A percentile compares a stretch with the other conserved stretches of the same genome.
These are phyloP conservation scores for Apiosordaria backusii DNA, from an alignment of 495 filamentous ascomycete genomes.

Conservation along the genomic window DNA sequence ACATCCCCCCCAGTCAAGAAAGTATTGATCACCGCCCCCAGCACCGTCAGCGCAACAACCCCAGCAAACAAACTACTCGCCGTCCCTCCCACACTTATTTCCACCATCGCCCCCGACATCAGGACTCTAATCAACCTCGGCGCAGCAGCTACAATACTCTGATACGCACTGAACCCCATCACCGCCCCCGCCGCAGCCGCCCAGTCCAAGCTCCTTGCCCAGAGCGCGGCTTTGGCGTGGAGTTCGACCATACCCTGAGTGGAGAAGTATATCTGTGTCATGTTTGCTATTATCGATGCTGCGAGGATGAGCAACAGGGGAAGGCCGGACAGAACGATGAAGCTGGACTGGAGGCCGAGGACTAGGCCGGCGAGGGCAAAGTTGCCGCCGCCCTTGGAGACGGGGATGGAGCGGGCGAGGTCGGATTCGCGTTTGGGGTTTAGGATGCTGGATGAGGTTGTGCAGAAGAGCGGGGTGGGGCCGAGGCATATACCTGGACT, in stretches of 20 bases:
- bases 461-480: slow-evolving; percentile 20
- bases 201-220: slow-evolving; percentile 30
- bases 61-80: slow-evolving; percentile 25
- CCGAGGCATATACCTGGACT: slow-evolving; percentile 27
- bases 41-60: slow-evolving; percentile 18
- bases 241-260: slow-evolving; percentile 9
- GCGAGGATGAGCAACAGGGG: slow-evolving; percentile 21
- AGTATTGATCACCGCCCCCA: slow-evolving; percentile 25
- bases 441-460: slow-evolving; percentile 10
- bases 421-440: slow-evolving; percentile 9
- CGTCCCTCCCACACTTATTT: slow-evolving; percentile 10
- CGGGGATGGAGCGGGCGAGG: slow-evolving; percentile 12
- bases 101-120: slow-evolving; percentile 7
- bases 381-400: slow-evolving; percentile 21
- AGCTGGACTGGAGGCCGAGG: slow-evolving; percentile 22
- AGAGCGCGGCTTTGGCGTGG: slow-evolving; percentile 25
- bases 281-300: slow-evolving; percentile 20
- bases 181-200: slow-evolving; percentile 22
- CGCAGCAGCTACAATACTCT: slow-evolving; percentile 10
- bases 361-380: slow-evolving; percentile 19
- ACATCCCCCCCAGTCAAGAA: slow-evolving; percentile 22
- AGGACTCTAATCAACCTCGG: slow-evolving; percentile 15
- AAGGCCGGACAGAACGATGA: slow-evolving; percentile 25
- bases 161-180: slow-evolving; percentile 15
- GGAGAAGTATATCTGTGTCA: slow-evolving; percentile 24